phyloP scores from a whole-genome alignment of 192 early-diverging fungal species.

The Coemansia sp. region DNA sequence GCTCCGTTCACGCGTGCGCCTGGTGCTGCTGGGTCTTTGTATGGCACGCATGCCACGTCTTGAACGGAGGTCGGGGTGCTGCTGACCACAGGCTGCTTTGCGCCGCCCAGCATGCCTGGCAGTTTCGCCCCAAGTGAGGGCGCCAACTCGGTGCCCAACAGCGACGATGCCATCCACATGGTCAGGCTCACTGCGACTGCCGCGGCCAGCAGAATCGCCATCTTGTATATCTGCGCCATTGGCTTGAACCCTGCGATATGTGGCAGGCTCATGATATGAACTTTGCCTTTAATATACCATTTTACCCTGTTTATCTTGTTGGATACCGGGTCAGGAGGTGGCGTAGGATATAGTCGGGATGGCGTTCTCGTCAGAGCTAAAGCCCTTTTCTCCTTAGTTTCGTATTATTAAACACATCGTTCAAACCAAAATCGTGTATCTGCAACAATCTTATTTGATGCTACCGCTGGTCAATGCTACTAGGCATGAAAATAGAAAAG shows the following conservation, averaged over 20 bases:
- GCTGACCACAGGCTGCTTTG: background rate
- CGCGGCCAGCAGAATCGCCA: conserved; percentile 24
- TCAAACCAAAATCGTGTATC: too few relatives aligned
- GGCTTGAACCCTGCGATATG: conserved; percentile 38
- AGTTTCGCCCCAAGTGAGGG: conserved; percentile 8
- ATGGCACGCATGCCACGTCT: conserved; percentile 33
- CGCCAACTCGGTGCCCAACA: conserved; percentile 12
- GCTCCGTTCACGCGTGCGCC: conserved; percentile 58
- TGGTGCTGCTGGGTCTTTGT: conserved; percentile 26
- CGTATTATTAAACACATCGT: too few relatives aligned
- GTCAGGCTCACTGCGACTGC: conserved; percentile 22
- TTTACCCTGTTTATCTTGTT: too few relatives aligned
- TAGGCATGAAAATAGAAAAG: too few relatives aligned
- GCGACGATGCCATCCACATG: conserved; percentile 35
- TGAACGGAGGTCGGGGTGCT: background rate
- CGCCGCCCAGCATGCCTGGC: conserved; percentile 14
- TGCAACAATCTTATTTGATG: too few relatives aligned
- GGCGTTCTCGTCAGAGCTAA: too few relatives aligned
- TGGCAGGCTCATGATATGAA: conserved; percentile 26
- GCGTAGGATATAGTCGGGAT: too few relatives aligned
- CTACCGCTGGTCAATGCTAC: too few relatives aligned
- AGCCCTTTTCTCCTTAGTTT: too few relatives aligned
- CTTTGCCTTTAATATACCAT: too few relatives aligned
- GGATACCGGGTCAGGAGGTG: too few relatives aligned
- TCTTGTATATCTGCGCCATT: conserved; percentile 47